A percentile compares a stretch with the other conserved stretches of the same genome.
phyloP scores from a whole-genome alignment of 192 early-diverging fungal species.

The Coemansia brasiliensis region DNA sequence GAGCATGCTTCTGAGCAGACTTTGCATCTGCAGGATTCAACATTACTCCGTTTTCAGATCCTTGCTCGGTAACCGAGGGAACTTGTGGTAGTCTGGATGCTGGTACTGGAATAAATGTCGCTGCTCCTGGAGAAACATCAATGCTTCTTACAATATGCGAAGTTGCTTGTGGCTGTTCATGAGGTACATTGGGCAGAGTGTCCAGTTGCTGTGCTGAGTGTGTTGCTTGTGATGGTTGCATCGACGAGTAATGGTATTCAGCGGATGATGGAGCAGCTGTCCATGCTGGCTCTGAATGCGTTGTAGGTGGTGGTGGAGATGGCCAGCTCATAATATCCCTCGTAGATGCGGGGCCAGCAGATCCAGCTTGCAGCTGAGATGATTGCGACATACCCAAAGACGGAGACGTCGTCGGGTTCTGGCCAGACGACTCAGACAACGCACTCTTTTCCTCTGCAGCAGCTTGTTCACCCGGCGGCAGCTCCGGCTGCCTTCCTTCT shows the following conservation, averaged over 20 bases:
- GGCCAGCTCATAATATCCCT: slow-evolving; percentile 28
- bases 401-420: no score
- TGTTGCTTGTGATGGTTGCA: not conserved
- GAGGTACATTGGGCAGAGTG: slow-evolving; percentile 30
- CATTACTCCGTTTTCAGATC: not conserved
- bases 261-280: not conserved
- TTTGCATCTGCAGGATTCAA: slow-evolving; percentile 60
- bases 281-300: not conserved
- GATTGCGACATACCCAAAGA: not conserved
- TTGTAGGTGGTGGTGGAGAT: slow-evolving; percentile 17
- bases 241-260: not conserved
- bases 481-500: slow-evolving; percentile 73
- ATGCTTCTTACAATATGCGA: not conserved
- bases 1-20: slow-evolving; percentile 81
- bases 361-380: not conserved
- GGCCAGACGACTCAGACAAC: no score
- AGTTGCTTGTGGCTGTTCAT: not conserved
- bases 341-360: not conserved
- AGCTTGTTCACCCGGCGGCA: slow-evolving; percentile 55
- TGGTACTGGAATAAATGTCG: slow-evolving; percentile 44
- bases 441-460: not conserved
- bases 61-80: not conserved
- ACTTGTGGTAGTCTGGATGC: slow-evolving; percentile 24
- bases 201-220: slow-evolving; percentile 1
- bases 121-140: not conserved